phyloP scores from a whole-genome alignment of 306 rosid species.

The Gastrolobium bilobum region DNA sequence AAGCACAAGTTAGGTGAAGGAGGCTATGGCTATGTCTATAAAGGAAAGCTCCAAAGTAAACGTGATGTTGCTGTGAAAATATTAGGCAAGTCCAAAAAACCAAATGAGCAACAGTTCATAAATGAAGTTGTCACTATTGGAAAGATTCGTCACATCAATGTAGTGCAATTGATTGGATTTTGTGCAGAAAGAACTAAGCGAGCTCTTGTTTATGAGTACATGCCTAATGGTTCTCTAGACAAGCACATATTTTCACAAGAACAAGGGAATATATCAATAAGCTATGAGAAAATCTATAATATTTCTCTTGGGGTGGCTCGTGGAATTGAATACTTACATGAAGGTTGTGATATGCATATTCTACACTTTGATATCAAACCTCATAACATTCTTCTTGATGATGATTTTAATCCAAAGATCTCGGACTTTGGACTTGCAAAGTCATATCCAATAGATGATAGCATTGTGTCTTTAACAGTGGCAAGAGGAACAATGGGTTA shows the following conservation, averaged over 20 bases:
- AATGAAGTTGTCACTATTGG: constrained; percentile 37
- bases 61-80: constrained; percentile 32
- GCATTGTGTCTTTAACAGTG: neutral
- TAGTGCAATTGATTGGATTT: constrained; percentile 27
- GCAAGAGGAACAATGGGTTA: constrained; percentile 29
- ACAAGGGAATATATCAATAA: neutral
- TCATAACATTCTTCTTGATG: neutral
- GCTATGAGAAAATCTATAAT: constrained; percentile 5
- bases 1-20: constrained; percentile 42
- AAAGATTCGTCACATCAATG: constrained; percentile 12
- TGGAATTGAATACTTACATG: constrained; percentile 33
- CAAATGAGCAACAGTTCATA: constrained; percentile 29
- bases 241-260: neutral
- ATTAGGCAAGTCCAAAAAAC: constrained; percentile 5
- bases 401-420: neutral
- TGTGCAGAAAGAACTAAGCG: constrained; percentile 21
- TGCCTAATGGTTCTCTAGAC: constrained; percentile 36
- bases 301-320: constrained; percentile 18
- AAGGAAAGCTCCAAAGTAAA: constrained; percentile 28
- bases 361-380: constrained; percentile 38
- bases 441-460: neutral
- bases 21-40: constrained; percentile 30
- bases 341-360: constrained; percentile 32
- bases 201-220: constrained; percentile 19
- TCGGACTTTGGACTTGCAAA: constrained; percentile 27